Base-by-base conservation (phyloP, 805 yeast species). In the Saturnispora quitensis region DNA sequence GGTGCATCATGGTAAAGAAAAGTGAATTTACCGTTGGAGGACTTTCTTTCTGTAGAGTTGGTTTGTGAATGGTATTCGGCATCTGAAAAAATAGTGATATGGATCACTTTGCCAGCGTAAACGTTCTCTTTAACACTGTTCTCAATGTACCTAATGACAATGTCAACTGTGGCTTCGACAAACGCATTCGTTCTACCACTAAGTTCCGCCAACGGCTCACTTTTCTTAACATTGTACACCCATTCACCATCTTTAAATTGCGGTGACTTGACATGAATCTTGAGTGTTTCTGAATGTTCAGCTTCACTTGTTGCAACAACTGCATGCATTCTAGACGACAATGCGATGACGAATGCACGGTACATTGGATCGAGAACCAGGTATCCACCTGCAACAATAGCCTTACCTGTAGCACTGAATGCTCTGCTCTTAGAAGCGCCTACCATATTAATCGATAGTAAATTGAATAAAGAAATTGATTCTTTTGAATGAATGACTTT, bases 391-490 rank as follows among this genome's bases (percentile, higher is more conserved):
- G 93, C 97, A 12, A 93, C 60, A 27, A 93, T 72, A 1, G 97
- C 98, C 66, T 93, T 93, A 0, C 98, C 97, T 0, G 99, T 97
- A 0, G 98, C 95, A 62, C 96, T 86, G 63, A 80, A 91, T 8
- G 83, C 87, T 50, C 70, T 44, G 8, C 33, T 38, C 18, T 47
- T 22, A 40, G 31, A 22, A 24, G 44, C 15, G 13, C 13, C 22
- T 18, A 20, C 42, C 42, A 38, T 38, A 13, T 31, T 31, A 31
- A 10, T 31, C 13, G 13, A 10, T 38, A 8, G 13, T 17, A 38
- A 38, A 2, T 10, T 10, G 20, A 20, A 38, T 18, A 38, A 10
- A 17, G 17, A 38, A 20, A 18, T 18, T 17, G 35, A 20, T n/a
- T 22, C 24, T 12, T 8, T 5, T 18, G 18, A 24, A 13, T 7